Evolutionary conservation across 495 filamentous ascomycete genomes (phyloP), one percentile per base, ranked within the genome.

Genomic region (Penicillium samsonianum): DNA sequence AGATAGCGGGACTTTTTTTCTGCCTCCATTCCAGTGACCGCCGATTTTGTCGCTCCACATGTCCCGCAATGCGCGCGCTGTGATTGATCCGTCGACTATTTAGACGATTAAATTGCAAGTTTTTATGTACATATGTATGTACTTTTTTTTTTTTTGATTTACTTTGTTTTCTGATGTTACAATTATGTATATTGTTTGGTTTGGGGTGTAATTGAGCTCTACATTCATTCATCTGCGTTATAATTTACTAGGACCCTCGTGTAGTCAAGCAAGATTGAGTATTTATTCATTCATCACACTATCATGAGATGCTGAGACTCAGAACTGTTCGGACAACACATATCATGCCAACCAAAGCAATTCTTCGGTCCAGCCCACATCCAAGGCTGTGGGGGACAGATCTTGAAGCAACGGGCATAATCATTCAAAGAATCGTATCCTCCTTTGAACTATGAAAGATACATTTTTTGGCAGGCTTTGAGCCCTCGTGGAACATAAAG

Each of bases 221-320:
- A n/a, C 7, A 37, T 28, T 7, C 22, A 25, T 26, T 46, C 23
- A 7, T 25, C 23, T 25, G 6, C 12, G 0, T 25, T 4, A 16
- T 8, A 26, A 28, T 48, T 8, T 48, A 17, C 45, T 31, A 6
- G 14, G 30, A 52, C 19, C 33, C 22, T 38, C 20, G 1, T 5
- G 12, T 25, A 19, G 5, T 25, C 25, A 41, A 61, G 44, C 52
- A 62, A 64, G 51, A 42, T 54, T 59, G 48, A 55, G 52, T 58
- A 57, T 73, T 73, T 70, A 68, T 71, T 76, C 64, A 64, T 75
- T 78, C 73, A 67, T 78, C 70, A 75, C 70, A 73, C 71, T 73
- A 75, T 76, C 73, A 72, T 78, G 63, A 78, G 64, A 73, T 67
- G 67, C 68, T 69, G 65, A 65, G 70, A 73, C 68, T 73, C 67